A percentile compares a stretch with the other conserved stretches of the same genome.
These are phyloP conservation scores for Blastobotrys ciferrii DNA, from an alignment of 1,139 yeast genomes.

Conservation along the genomic window DNA sequence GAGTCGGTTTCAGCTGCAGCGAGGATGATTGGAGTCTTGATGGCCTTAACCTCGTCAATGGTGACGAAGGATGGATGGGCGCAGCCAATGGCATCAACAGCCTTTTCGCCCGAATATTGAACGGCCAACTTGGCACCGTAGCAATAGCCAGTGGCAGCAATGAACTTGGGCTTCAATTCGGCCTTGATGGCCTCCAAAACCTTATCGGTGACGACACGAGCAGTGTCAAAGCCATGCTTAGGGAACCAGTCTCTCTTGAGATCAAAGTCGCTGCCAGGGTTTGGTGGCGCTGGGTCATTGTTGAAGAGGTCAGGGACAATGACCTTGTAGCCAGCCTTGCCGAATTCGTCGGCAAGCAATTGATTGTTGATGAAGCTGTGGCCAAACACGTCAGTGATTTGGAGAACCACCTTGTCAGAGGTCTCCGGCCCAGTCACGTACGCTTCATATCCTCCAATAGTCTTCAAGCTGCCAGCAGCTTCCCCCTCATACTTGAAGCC, in stretches of 20 bases:
- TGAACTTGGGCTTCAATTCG: slow-evolving; percentile 49
- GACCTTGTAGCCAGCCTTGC: slow-evolving; percentile 62
- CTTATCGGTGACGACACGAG: slow-evolving; percentile 43
- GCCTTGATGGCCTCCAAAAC: slow-evolving; percentile 46
- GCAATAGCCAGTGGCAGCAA: slow-evolving; percentile 75
- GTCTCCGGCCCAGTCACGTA: slow-evolving; percentile 57
- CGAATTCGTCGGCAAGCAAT: slow-evolving; percentile 69
- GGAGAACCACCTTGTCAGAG: slow-evolving; percentile 48
- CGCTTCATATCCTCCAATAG: slow-evolving; percentile 49
- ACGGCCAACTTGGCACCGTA: slow-evolving; percentile 74
- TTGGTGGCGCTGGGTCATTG: slow-evolving; percentile 47
- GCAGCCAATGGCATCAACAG: slow-evolving; percentile 58
- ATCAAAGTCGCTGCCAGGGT: slow-evolving; percentile 34
- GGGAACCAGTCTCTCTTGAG: slow-evolving; percentile 49
- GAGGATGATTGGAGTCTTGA: slow-evolving; percentile 61
- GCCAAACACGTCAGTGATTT: slow-evolving; percentile 72
- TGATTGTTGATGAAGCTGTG: slow-evolving; percentile 52
- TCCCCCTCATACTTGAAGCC: slow-evolving; percentile 24
- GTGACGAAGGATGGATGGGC: slow-evolving; percentile 80
- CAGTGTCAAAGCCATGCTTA: slow-evolving; percentile 50
- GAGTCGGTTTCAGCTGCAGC: slow-evolving; percentile 71
- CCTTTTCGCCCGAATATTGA: slow-evolving; percentile 47
- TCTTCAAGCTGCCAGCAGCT: slow-evolving; percentile 45
- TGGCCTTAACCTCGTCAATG: slow-evolving; percentile 58
- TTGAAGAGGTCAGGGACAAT: slow-evolving; percentile 70